These are phyloP conservation scores for Suillus decipiens DNA, from an alignment of 768 basidiomycete genomes.

Conservation along the genomic window DNA sequence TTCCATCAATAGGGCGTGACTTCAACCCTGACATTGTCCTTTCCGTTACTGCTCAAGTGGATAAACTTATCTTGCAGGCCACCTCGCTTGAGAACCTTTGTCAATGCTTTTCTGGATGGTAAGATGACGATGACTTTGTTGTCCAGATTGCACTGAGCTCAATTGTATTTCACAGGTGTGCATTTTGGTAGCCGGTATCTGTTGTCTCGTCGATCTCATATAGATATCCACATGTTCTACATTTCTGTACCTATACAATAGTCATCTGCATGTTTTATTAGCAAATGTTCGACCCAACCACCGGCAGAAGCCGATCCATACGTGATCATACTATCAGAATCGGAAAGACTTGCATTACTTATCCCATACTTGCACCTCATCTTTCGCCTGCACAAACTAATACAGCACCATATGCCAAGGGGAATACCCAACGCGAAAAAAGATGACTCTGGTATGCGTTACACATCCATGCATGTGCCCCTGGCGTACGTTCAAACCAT, in stretches of 20 bases:
- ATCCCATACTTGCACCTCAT: neutral
- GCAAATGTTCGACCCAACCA: neutral
- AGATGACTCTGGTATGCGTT: conserved; percentile 81
- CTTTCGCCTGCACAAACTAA: neutral
- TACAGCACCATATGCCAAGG: conserved; percentile 59
- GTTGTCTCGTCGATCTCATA: conserved; percentile 16
- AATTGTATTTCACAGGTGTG: conserved; percentile 48
- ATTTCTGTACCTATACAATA: conserved; percentile 25
- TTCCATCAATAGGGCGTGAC: conserved; percentile 66
- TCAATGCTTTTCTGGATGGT: conserved; percentile 97
- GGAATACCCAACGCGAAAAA: conserved; percentile 79
- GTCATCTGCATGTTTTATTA: neutral
- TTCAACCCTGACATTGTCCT: conserved; percentile 85
- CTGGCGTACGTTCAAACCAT: conserved; percentile 50
- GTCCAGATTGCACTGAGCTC: conserved; percentile 1
- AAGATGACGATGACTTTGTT: conserved; percentile 30
- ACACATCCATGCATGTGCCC: conserved; percentile 81
- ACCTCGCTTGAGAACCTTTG: conserved; percentile 94
- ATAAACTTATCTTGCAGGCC: conserved; percentile 90
- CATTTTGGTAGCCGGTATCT: conserved; percentile 59
- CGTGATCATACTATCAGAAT: neutral
- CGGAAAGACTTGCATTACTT: neutral
- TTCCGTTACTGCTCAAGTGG: conserved; percentile 82
- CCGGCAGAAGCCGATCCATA: conserved; percentile 7
- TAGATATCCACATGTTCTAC: conserved; percentile 15